A percentile compares a stretch with the other conserved stretches of the same genome.
Evolutionary conservation across 2,329 filamentous ascomycete species (phyloP).

Genomic region (Exophiala sp.): DNA sequence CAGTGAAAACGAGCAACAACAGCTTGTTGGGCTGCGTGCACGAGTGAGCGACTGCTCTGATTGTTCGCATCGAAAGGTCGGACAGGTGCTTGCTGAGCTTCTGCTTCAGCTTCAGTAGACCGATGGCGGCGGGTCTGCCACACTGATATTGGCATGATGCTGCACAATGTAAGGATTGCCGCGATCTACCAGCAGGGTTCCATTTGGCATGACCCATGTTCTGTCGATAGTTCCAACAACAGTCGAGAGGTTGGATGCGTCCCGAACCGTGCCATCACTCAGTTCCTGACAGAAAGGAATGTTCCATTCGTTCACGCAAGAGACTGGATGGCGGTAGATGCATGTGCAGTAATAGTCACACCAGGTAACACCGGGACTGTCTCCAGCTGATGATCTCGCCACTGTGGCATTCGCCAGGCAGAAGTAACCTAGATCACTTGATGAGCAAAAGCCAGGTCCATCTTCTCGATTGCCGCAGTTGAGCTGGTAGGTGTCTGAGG

Average conservation of each 20-base stretch:
- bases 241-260: constrained; percentile 1
- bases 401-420: constrained; percentile 9
- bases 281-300: constrained; percentile 11
- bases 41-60: too few relatives aligned
- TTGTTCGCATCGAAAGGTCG: too few relatives aligned
- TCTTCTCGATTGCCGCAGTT: constrained; percentile 9
- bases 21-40: too few relatives aligned
- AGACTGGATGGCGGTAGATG: constrained; percentile 7
- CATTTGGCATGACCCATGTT: constrained; percentile 6
- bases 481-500: constrained; percentile 6
- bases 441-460: constrained; percentile 6
- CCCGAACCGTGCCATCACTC: constrained; percentile 10
- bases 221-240: constrained; percentile 5
- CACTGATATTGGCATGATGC: not conserved
- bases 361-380: constrained; percentile 4
- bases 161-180: not conserved
- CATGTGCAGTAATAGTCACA: constrained; percentile 15
- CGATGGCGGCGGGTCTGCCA: not conserved
- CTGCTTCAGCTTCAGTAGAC: too few relatives aligned
- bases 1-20: too few relatives aligned
- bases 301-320: constrained; percentile 13
- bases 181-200: constrained; percentile 8
- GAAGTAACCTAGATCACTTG: constrained; percentile 6
- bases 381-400: not conserved
- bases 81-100: too few relatives aligned